These are phyloP conservation scores for Calonectria crousiana DNA, from an alignment of 2,329 filamentous ascomycete genomes.

Conservation along the genomic window DNA sequence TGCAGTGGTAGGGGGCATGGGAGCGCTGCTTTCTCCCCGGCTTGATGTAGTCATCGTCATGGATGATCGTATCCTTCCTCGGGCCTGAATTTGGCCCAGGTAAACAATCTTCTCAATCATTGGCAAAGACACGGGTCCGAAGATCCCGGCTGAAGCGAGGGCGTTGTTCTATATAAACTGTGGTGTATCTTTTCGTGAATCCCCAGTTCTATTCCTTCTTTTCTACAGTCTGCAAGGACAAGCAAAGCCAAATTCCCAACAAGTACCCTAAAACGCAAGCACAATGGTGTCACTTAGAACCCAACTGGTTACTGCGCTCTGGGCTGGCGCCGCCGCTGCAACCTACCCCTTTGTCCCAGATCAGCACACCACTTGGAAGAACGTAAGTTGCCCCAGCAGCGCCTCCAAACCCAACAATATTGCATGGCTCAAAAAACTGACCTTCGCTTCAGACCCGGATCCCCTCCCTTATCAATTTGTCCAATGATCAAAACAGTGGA, in stretches of 20 bases:
- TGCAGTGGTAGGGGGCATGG: not conserved
- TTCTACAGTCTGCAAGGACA: too few species aligned
- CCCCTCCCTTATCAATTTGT: not conserved
- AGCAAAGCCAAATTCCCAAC: not conserved
- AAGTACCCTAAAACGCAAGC: not conserved
- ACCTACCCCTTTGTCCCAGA: not conserved
- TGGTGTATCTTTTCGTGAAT: not conserved
- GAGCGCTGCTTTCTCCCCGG: not conserved
- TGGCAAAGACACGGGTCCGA: not conserved
- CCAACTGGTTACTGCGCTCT: not conserved
- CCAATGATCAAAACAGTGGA: conserved; percentile 12
- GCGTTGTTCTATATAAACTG: not conserved
- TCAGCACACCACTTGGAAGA: not conserved
- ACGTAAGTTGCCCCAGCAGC: not conserved
- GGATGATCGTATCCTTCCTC: not conserved
- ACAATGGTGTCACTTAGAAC: not conserved
- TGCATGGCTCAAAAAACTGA: not conserved
- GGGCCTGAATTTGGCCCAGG: not conserved
- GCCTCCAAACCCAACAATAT: not conserved
- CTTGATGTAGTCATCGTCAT: not conserved
- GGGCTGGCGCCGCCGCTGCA: not conserved
- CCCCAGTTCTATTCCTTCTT: not conserved
- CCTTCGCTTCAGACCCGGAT: not conserved
- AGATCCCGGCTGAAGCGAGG: not conserved
- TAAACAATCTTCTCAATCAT: not conserved